These are phyloP conservation scores for Cystoderma amianthinum DNA, from an alignment of 768 basidiomycete species.

Conservation along the genomic window DNA sequence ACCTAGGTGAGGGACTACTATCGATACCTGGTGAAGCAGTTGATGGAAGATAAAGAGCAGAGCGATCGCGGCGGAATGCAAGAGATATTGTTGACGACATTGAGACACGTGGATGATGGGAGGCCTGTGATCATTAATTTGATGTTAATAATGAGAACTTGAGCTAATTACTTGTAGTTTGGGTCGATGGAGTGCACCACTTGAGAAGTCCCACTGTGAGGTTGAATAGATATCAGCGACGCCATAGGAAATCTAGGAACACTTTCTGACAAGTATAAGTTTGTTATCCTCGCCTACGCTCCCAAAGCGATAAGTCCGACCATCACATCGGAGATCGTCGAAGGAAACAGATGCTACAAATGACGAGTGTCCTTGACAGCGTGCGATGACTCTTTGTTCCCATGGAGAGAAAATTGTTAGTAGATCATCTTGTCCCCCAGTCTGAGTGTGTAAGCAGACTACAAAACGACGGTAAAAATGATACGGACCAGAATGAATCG, in stretches of 20 bases:
- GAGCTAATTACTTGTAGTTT: conserved; percentile 51
- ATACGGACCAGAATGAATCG: conserved; percentile 77
- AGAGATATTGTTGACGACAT: conserved; percentile 77
- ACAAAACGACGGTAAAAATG: conserved; percentile 1
- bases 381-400: conserved; percentile 90
- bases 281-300: conserved; percentile 98
- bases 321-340: conserved; percentile 84
- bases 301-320: conserved; percentile 88
- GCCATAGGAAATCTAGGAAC: not conserved
- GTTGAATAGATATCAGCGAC: too few relatives aligned
- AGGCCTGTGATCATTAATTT: conserved; percentile 22
- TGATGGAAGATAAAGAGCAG: conserved; percentile 48
- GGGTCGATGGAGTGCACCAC: conserved; percentile 84
- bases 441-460: conserved; percentile 33
- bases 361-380: conserved; percentile 95
- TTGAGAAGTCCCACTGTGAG: conserved; percentile 88
- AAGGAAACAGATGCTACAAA: conserved; percentile 89
- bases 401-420: conserved; percentile 91
- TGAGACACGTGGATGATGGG: conserved; percentile 69
- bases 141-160: not conserved
- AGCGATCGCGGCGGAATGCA: conserved; percentile 57
- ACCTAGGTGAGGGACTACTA: conserved; percentile 39
- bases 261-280: conserved; percentile 68
- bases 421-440: conserved; percentile 96
- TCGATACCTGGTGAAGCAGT: conserved; percentile 27